Conservation (phyloP, 352 stramenopile genomes). For the Nothophytophthora sp. region DNA sequence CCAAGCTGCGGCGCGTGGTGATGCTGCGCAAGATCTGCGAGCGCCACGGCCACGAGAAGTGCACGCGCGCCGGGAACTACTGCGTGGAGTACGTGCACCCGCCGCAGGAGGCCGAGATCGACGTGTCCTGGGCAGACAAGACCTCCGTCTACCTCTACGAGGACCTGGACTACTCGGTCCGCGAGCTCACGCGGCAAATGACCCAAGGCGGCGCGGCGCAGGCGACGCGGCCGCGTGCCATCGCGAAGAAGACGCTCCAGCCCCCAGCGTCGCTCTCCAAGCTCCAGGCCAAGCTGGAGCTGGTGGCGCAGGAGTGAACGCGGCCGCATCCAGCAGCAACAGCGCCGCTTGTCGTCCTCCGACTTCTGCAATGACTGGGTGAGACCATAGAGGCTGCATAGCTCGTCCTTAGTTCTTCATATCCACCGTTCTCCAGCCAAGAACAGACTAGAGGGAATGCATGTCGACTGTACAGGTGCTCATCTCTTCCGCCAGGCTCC, state of each 20-base stretch:
- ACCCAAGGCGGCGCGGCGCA: not conserved
- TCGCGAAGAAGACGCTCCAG: not conserved
- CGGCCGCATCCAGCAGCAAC: not conserved
- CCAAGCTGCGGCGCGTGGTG: slow-evolving; percentile 65
- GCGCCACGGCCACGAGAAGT: slow-evolving; percentile 70
- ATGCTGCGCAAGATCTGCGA: slow-evolving; percentile 83
- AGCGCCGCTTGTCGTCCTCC: no score
- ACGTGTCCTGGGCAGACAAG: slow-evolving; percentile 82
- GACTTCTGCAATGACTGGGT: no score
- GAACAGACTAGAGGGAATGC: no score
- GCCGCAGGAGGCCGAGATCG: slow-evolving; percentile 63
- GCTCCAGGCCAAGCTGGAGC: no score
- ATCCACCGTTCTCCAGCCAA: no score
- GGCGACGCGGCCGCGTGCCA: not conserved
- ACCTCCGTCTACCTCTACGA: slow-evolving; percentile 79
- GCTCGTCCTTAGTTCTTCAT: no score
- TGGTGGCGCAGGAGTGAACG: not conserved
- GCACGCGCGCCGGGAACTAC: slow-evolving; percentile 45
- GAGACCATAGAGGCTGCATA: no score
- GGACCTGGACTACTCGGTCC: slow-evolving; percentile 45
- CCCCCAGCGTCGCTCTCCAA: not conserved
- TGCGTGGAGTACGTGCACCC: slow-evolving; percentile 78
- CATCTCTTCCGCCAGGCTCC: no score
- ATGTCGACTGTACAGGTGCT: no score
- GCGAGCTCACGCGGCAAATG: slow-evolving; percentile 37